Percentiles rank a stretch among this genome's conserved stretches.
Evolutionary conservation across 495 filamentous ascomycete species (phyloP).

Genomic region (Aspergillus nidulans): DNA sequence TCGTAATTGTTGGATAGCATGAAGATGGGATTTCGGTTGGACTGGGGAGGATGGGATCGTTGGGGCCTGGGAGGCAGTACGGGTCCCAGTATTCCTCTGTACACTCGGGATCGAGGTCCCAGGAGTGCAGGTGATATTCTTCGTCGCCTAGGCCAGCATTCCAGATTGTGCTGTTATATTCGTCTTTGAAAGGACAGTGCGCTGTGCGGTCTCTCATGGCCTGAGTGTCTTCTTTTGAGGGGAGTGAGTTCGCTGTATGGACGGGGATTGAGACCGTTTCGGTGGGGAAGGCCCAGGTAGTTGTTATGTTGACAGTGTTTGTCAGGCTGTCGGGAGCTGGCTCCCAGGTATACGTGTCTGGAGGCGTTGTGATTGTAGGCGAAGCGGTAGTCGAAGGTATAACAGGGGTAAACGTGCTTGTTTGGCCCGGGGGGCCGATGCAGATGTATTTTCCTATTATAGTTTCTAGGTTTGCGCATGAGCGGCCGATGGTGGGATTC

Average conservation of each 20-base stretch:
- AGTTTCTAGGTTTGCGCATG: not conserved
- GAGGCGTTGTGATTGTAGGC: not conserved
- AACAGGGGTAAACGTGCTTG: not conserved
- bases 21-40: slow-evolving; percentile 2
- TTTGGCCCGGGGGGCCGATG: slow-evolving; percentile 2
- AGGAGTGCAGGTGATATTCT: slow-evolving; percentile 1
- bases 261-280: not conserved
- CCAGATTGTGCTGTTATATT: not conserved
- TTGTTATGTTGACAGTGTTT: not conserved
- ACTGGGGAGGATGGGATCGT: slow-evolving; percentile 2
- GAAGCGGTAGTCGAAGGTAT: not conserved
- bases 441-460: slow-evolving; percentile 4
- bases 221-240: not conserved
- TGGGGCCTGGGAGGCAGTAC: not conserved
- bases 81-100: slow-evolving; percentile 3
- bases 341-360: slow-evolving; percentile 1
- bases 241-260: not conserved
- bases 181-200: not conserved
- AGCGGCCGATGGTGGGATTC: not conserved
- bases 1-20: slow-evolving; percentile 7
- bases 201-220: not conserved
- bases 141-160: not conserved
- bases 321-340: not conserved
- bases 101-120: not conserved
- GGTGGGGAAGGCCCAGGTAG: not conserved